Evolutionary conservation across 208 protist genomes (phyloP), one percentile per base, ranked within the genome.

Genomic region (Crithidia expoeki): DNA sequence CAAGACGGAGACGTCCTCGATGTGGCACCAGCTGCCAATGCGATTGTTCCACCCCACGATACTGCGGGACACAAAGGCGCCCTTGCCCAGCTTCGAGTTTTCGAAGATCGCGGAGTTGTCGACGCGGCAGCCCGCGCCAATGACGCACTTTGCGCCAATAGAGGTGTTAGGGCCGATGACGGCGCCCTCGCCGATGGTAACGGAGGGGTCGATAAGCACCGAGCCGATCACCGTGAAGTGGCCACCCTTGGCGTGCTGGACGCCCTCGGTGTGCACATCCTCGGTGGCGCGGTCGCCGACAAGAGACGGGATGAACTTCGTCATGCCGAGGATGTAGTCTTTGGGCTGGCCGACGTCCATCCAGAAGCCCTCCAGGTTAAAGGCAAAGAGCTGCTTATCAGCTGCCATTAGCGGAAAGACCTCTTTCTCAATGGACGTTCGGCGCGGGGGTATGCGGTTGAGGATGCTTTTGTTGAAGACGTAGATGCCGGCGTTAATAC

Each of bases 401-500:
- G 44, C 55, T 3, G 97, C 98, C 96, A 99, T 95, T 19, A 90
- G 16, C 9, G 98, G 98, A 75, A 99, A 99, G 50, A 98, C 91
- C 66, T 99, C 90, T 72, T 91, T 96, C 80, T 99, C 98, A 61
- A 99, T 99, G 28, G 96, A 98, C 9, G 95, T 98, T 34, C 93
- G 94, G 50, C 83, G 65, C 30, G 92, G 70, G 44, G 94, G 83
- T 42, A 99, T 98, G 66, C 97, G 92, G 51, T 98, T 77, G 36
- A 99, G 87, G 64, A 99, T 94, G 40, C 83, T 86, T 61, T 98
- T 96, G 71, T 96, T 97, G 78, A 99, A 98, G 50, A 98, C 86
- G 84, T 99, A 99, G 60, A 99, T 95, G 52, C 98, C 98, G 14
- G 97, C 96, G 80, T 99, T 99, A 76, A 99, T 99, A 51, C 86